Conservation (phyloP, 495 filamentous ascomycete species). For the Penicillium subrubescens region DNA sequence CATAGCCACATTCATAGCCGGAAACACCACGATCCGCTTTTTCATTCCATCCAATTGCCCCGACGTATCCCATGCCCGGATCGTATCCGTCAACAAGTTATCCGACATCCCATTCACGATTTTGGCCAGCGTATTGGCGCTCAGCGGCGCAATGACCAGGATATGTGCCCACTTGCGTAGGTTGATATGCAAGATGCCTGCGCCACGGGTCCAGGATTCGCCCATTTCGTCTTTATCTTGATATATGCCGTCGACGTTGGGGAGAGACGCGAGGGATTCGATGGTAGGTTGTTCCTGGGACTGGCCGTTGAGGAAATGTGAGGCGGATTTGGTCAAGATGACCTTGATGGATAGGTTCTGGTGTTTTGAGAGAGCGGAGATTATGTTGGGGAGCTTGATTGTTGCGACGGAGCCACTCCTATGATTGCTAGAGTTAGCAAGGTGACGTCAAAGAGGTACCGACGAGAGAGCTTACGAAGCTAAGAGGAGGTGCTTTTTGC, state of each 20-base stretch:
- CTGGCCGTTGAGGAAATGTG: conserved; percentile 71
- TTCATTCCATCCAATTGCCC: conserved; percentile 53
- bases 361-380: conserved; percentile 55
- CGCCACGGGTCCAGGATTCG: conserved; percentile 64
- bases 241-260: conserved; percentile 72
- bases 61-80: conserved; percentile 88
- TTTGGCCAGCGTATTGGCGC: conserved; percentile 81
- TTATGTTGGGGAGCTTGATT: conserved; percentile 82
- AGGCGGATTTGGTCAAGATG: conserved; percentile 71
- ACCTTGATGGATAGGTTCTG: conserved; percentile 72
- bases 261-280: conserved; percentile 47
- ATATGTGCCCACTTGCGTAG: conserved; percentile 78
- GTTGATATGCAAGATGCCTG: conserved; percentile 80
- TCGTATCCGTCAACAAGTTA: conserved; percentile 67
- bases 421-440: background rate
- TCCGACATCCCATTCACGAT: conserved; percentile 68
- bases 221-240: conserved; percentile 80
- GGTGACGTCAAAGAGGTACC: background rate
- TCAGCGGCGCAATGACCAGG: conserved; percentile 76
- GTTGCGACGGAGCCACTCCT: conserved; percentile 74
- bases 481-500: conserved; percentile 76
- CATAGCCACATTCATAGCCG: conserved; percentile 90
- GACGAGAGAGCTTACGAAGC: conserved; percentile 54
- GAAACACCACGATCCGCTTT: conserved; percentile 44
- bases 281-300: conserved; percentile 67